Base-by-base conservation (phyloP, 2,329 filamentous ascomycete species). In the Phialophora expanda region DNA sequence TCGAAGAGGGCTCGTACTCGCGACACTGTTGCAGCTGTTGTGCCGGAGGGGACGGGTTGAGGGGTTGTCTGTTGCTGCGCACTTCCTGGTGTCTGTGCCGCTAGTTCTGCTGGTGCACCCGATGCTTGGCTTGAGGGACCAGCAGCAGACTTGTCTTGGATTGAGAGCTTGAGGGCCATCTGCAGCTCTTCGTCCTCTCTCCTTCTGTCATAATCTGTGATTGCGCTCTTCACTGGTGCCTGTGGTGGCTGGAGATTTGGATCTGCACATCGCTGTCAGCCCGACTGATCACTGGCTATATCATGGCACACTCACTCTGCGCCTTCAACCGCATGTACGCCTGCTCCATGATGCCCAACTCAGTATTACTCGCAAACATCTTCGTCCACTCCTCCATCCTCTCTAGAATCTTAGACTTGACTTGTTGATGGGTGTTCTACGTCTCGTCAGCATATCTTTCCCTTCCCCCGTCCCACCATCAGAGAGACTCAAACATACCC, bases 181-280 rank as follows among this genome's bases (percentile, higher is more conserved):
- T 98, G 95, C 62, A 99, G 82, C 79, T 99, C 95, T 58, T 98
- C 93, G 68, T 99, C 95, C 79, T 99, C 95, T 80, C 96, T 97
- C 78, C 92, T 90, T 69, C 95, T 87, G 78, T 99, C 95, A 55
- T 90, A 74, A 38, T 96, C 90, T 54, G 94, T 97, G 69, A 99
- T 92, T 72, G 92, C 89, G 67, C 90, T 91, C 84, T 99, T 99
- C 73, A 90, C 90, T 3, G 95, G 95, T 71, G 96, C 96, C 63
- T 93, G 97, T 0, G 95, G 95, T 17, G 93, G 86, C 69, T 96
- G 92, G 61, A 99, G 81, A 71, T 92, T 94, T 2, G 95, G 95
- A 80, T 99, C 94, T 86, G 78, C 20, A 24, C 30, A 22, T 50
- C 22, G 7, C 2, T 9, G 56, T 70, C 62, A 70, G 60, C 32